Conservation (phyloP, 148 eudicot species). For the Oxyria digyna region DNA sequence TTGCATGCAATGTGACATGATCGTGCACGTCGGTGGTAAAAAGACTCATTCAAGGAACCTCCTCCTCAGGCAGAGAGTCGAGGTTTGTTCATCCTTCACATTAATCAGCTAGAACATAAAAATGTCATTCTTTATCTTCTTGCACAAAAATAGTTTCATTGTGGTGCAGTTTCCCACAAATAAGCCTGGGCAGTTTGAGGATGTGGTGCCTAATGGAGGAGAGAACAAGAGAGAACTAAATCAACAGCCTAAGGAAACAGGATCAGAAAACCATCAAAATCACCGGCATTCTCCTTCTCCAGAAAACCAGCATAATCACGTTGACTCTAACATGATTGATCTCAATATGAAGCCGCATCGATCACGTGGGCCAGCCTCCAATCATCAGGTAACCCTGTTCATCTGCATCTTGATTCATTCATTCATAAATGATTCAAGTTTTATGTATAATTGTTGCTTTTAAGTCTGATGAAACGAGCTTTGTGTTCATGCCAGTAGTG, state of each 20-base stretch:
- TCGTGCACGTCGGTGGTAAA: constrained; percentile 73
- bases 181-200: constrained; percentile 16
- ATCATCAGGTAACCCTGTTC: constrained; percentile 20
- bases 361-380: constrained; percentile 18
- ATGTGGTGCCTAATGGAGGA: constrained; percentile 9
- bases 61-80: constrained; percentile 54
- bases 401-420: neutral
- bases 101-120: neutral
- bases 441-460: neutral
- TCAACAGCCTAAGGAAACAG: constrained; percentile 9
- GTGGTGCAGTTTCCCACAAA: constrained; percentile 12
- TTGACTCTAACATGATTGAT: constrained; percentile 27
- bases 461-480: too few species aligned
- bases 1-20: constrained; percentile 83
- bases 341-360: constrained; percentile 33
- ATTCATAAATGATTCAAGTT: neutral
- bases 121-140: neutral
- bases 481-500: neutral
- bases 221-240: constrained; percentile 13
- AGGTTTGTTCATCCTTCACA: constrained; percentile 33
- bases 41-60: constrained; percentile 68
- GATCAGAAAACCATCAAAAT: constrained; percentile 13
- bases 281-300: constrained; percentile 11
- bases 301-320: constrained; percentile 12
- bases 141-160: neutral